Evolutionary conservation across 164 flowering plant genomes (phyloP).

Genomic region (Akebia trifoliata): DNA sequence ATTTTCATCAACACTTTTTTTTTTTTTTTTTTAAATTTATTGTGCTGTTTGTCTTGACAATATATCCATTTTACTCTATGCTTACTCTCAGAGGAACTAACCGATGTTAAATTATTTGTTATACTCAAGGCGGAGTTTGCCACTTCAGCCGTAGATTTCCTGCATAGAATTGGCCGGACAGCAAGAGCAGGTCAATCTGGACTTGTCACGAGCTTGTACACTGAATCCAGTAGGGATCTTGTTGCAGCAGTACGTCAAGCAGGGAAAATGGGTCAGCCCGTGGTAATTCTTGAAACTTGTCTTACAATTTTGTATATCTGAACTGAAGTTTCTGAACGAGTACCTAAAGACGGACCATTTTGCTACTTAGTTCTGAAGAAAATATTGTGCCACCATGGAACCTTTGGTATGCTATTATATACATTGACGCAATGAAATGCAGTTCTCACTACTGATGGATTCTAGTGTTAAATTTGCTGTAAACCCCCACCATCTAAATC

Average conservation of each 20-base stretch:
- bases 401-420: too few species aligned
- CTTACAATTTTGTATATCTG: not conserved
- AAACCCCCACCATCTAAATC: not conserved
- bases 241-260: slow-evolving; percentile 83
- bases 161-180: slow-evolving; percentile 94
- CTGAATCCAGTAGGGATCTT: slow-evolving; percentile 67
- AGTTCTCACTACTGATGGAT: too few species aligned
- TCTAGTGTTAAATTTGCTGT: not conserved
- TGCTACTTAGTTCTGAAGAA: not conserved
- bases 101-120: slow-evolving; percentile 1
- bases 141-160: slow-evolving; percentile 83
- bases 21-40: too few species aligned
- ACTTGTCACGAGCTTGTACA: slow-evolving; percentile 79
- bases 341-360: too few species aligned
- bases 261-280: slow-evolving; percentile 56
- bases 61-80: not conserved
- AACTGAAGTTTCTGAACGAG: not conserved
- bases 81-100: slow-evolving; percentile 2
- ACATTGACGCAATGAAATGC: too few species aligned
- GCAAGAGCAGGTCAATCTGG: slow-evolving; percentile 95
- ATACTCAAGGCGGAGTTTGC: slow-evolving; percentile 88
- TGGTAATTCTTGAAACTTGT: slow-evolving; percentile 48
- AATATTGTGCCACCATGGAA: not conserved
- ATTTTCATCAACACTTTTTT: not conserved
- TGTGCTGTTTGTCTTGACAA: not conserved